Conservation (phyloP, 352 stramenopile species). For the Aphanomyces stellatus region DNA sequence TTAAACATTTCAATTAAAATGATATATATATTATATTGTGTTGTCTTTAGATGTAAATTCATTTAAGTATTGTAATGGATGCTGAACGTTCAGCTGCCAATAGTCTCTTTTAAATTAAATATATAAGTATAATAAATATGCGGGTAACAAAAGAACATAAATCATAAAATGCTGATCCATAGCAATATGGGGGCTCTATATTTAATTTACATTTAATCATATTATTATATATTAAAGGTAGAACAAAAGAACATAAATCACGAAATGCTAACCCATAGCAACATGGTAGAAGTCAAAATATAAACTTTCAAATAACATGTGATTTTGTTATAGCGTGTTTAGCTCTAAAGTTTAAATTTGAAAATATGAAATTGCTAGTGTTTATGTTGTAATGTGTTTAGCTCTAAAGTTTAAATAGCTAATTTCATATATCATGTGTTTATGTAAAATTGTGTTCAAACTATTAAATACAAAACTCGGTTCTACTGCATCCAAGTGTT, state of each 20-base stretch:
- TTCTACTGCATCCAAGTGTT: too few species aligned
- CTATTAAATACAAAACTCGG: constrained; percentile 7
- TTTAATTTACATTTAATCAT: background rate
- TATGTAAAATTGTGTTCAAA: constrained; percentile 4
- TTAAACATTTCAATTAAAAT: too few species aligned
- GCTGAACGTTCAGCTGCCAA: too few species aligned
- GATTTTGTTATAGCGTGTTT: background rate
- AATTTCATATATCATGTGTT: background rate
- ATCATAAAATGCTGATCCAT: constrained; percentile 5
- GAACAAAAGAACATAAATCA: constrained; percentile 5
- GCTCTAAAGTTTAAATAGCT: constrained; percentile 4
- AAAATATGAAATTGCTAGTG: background rate
- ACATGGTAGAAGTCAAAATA: constrained; percentile 1
- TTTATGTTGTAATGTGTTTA: constrained; percentile 6
- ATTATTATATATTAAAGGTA: background rate
- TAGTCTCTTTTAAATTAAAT: background rate
- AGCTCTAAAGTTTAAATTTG: background rate
- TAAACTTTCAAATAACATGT: constrained; percentile 6
- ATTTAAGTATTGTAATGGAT: too few species aligned
- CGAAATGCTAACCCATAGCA: background rate
- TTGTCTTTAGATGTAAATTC: too few species aligned
- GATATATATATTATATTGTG: too few species aligned
- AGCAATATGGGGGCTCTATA: background rate
- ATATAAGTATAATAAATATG: background rate
- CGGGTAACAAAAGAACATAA: constrained; percentile 6